Evolutionary conservation across 2,329 filamentous ascomycete genomes (phyloP), one percentile per base, ranked within the genome.

Genomic region (Cladosporium velox): DNA sequence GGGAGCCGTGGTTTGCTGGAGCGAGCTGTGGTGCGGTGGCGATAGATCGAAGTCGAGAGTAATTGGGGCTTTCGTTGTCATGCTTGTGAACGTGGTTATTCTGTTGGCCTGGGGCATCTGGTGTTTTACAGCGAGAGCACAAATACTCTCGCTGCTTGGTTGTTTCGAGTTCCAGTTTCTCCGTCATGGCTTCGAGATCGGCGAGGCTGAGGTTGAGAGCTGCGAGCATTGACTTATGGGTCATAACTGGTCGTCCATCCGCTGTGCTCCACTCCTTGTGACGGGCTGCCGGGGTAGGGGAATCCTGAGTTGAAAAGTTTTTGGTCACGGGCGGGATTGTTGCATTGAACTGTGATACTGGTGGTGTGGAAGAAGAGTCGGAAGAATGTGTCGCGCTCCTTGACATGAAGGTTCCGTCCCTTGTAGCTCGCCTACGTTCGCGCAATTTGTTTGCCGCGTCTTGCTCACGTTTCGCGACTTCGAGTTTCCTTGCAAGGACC

Each of bases 211-310:
- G 44, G 24, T 65, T 52, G 55, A 65, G 55, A 24, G 58, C 55
- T 28, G 64, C 64, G 55, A 59, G 38, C 64, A 65, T 59, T 15
- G 55, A 60, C 32, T 54, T 65, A 49, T 59, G 55, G 44, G 41
- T 57, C 64, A 65, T 60, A 55, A 60, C 58, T n/a, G 65, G 65
- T 44, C 35, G 51, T 26, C 65, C 65, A 38, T 62, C 58, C 24
- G 59, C 59, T 5, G 59, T 66, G 24, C 54, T 47, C 30, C 52
- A 55, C 11, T 55, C 52, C 28, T 34, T 65, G 59, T 30, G 51
- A 44, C 14, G 54, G 18, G 54, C 26, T 34, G 51, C n/a, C 8
- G 18, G 26, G 14, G 61, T 26, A 18, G 24, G 51, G 18, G 35
- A 34, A 21, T 44, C 14, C 15, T 12, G 26, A 12, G 15, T 30